Conservation (phyloP, 331 rosid species). For the Rosa hybrid region DNA sequence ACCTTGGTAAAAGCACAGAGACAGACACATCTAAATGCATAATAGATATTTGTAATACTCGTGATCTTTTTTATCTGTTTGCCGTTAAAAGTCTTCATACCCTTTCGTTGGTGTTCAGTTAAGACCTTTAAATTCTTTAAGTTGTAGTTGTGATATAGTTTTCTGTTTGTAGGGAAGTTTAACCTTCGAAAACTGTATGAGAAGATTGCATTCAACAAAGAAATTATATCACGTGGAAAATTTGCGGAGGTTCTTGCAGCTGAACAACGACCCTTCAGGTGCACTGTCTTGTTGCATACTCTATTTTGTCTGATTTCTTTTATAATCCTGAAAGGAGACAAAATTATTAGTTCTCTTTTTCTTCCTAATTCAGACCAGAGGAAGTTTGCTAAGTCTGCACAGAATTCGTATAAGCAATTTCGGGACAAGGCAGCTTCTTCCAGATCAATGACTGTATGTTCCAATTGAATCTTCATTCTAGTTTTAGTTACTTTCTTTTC, state of each 20-base stretch:
- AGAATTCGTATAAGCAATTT: conserved; percentile 71
- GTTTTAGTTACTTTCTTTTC: no score
- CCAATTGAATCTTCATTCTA: conserved; percentile 4
- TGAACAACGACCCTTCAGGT: conserved; percentile 93
- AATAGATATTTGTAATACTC: not conserved
- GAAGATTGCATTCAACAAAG: conserved; percentile 93
- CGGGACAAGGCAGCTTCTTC: conserved; percentile 94
- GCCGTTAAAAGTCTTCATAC: not conserved
- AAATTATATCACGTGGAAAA: conserved; percentile 88
- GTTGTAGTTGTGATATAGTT: conserved; percentile 13
- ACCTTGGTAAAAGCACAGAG: not conserved
- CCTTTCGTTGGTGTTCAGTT: not conserved
- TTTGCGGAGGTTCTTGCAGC: conserved; percentile 88
- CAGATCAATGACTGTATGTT: conserved; percentile 85
- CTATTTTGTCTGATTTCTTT: not conserved
- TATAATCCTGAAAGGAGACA: not conserved
- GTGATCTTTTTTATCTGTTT: not conserved
- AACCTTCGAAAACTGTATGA: conserved; percentile 86
- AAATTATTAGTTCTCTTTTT: not conserved
- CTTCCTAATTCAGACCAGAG: conserved; percentile 60
- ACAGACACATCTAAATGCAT: not conserved
- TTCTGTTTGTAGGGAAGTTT: conserved; percentile 62
- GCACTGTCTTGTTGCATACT: conserved; percentile 16
- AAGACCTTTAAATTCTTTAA: not conserved
- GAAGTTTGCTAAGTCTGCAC: conserved; percentile 93